Base-by-base conservation (phyloP, 2,329 filamentous ascomycete species). In the Colletotrichum filicis region DNA sequence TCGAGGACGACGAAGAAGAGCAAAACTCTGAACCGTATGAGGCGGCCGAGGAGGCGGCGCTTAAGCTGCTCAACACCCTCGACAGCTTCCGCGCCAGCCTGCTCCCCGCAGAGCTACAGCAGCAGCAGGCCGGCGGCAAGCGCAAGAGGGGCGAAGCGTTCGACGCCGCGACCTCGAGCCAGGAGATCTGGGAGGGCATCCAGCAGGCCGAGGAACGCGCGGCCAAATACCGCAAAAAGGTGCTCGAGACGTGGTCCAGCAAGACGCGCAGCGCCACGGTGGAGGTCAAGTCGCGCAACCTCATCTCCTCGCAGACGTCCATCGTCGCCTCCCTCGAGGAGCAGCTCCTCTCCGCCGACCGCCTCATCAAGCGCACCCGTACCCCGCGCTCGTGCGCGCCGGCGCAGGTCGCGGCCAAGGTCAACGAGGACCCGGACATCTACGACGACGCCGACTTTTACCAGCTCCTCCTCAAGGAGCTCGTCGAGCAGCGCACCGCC, bases 391-490 rank as follows among this genome's bases (percentile, higher is more conserved):
- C 93, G 1, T 95, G 94, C 78, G 94, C 94, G 0, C 94, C 94
- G 0, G 83, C 90, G 0, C 94, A 96, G 77, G 88, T 88, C 0
- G 87, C 87, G 35, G 84, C 84, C 75, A 89, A 90, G 79, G 79
- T 91, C 28, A 82, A 84, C 11, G 88, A 92, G 76, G 91, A 92
- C 78, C 80, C 82, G 1, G 83, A 86, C 24, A 91, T 98, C 76
- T 99, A 97, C 85, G 96, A 98, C 80, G 97, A 99, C 78, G 94
- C 94, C 12, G 92, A 97, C 80, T 98, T 98, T 82, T 99, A 99
- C 84, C 95, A 97, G 81, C 86, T 97, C 16, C 89, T 99, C 2
- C 90, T 99, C 32, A 97, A 98, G 81, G 95, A 98, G 79, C 91
- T 99, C 1, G 93, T 99, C 11, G 95, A 98, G 80, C 94, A 97